Evolutionary conservation across 441 rosid genomes (phyloP), one percentile per base, ranked within the genome.

Genomic region (Daphne laureola): DNA sequence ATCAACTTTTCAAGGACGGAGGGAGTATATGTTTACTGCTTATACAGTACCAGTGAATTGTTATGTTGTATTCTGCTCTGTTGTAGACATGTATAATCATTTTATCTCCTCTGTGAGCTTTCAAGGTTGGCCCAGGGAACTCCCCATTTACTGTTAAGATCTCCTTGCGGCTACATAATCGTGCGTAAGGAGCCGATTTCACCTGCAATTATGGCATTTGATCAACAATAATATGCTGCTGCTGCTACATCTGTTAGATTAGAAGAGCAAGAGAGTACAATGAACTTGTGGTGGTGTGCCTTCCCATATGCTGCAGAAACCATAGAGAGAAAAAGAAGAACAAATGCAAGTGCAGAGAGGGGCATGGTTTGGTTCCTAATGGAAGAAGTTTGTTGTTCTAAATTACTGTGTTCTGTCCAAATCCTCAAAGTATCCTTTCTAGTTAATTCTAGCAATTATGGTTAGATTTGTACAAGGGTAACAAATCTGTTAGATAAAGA

Each of bases 111-210:
- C 74, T 72, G 16, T 46, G 61, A 23, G 70, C 87, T 12, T 53
- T 51, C 6, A 81, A 46, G 12, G 77, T 73, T 23, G 87, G 87
- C 12, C 87, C 83, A 11, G 86, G 91, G 51, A 66, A 81, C 35
- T 64, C 38, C 12, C 80, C 74, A 54, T 84, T 84, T 18, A 84
- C 83, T 14, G 88, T 78, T 50, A 81, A 54, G 31, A 84, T 77
- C 2, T 58, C 60, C 63, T 81, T 77, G 36, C 72, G 71, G 62
- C 59, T 31, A 66, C 86, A 79, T 8, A 84, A 56, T 54, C 79
- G 66, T 4, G 76, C 71, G 41, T 61, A 71, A 6, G 61, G 25
- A 42, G 67, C 62, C 59, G 79, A 73, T 46, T 64, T 44, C 53
- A 79, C 68, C 85, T 77, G 55, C 35, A 45, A 8, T 51, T 1